These are phyloP conservation scores for Ganoderma lucidum DNA, from an alignment of 1,284 basidiomycete species.

Conservation along the genomic window DNA sequence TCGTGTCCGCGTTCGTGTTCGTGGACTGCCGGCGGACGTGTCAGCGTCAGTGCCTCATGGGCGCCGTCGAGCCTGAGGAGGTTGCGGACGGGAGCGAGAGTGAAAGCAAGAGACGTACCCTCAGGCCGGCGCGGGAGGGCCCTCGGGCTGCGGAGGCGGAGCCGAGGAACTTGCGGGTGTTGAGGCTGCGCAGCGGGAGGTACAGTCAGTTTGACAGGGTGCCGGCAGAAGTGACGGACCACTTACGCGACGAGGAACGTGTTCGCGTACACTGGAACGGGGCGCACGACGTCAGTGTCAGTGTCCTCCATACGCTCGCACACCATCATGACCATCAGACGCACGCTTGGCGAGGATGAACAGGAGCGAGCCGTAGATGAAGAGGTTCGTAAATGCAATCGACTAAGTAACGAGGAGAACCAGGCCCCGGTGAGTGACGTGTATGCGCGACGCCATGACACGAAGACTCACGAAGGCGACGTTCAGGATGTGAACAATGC, in stretches of 20 bases:
- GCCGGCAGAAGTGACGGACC: background rate
- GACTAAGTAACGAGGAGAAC: slow-evolving; percentile 8
- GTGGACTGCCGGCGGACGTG: too few relatives aligned
- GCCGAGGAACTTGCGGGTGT: slow-evolving; percentile 15
- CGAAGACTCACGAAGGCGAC: slow-evolving; percentile 18
- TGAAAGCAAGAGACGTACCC: too few relatives aligned
- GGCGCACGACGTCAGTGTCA: background rate
- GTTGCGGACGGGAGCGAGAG: too few relatives aligned
- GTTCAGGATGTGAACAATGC: slow-evolving; percentile 20
- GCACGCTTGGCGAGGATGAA: slow-evolving; percentile 19
- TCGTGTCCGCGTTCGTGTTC: too few relatives aligned
- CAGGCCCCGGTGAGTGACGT: too few relatives aligned
- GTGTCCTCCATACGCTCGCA: too few relatives aligned
- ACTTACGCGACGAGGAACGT: slow-evolving; percentile 23
- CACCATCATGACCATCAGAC: background rate
- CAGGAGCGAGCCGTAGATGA: slow-evolving; percentile 20
- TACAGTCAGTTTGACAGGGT: background rate
- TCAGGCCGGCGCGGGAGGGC: too few relatives aligned
- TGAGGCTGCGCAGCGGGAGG: slow-evolving; percentile 6
- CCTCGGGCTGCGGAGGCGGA: background rate
- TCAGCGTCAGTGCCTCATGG: too few relatives aligned
- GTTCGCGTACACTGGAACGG: slow-evolving; percentile 18
- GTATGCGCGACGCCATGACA: background rate
- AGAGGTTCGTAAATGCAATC: slow-evolving; percentile 13
- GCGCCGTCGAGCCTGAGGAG: too few relatives aligned